phyloP scores from a whole-genome alignment of 1,284 basidiomycete species.

The Microbotryomycetes sp. region DNA sequence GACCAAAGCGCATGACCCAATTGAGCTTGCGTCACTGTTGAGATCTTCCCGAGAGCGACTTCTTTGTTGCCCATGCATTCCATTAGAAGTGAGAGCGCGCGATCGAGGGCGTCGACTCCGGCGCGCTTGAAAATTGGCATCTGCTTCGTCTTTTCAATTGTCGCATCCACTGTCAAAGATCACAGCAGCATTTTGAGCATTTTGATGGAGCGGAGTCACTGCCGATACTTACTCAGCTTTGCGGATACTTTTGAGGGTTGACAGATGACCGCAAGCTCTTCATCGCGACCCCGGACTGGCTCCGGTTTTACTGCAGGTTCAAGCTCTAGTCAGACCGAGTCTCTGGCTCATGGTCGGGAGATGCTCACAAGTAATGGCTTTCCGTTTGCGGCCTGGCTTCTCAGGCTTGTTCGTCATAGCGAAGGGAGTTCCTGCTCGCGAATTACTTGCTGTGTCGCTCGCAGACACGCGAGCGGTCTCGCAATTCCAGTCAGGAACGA shows the following conservation, averaged over 20 bases:
- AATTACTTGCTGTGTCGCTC: too few relatives aligned
- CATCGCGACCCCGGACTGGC: conserved; percentile 12
- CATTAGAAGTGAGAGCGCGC: conserved; percentile 18
- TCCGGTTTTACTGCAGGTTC: not conserved
- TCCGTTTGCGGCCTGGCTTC: too few relatives aligned
- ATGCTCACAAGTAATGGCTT: conserved; percentile 4
- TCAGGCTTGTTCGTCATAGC: too few relatives aligned
- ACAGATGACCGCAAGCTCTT: conserved; percentile 3
- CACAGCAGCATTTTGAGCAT: not conserved
- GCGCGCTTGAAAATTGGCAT: conserved; percentile 18
- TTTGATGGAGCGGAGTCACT: too few relatives aligned
- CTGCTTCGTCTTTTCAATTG: conserved; percentile 18
- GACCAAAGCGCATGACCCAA: conserved; percentile 31
- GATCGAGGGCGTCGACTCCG: conserved; percentile 31
- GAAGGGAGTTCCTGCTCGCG: too few relatives aligned
- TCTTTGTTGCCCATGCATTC: conserved; percentile 15
- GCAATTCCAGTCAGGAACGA: conserved; percentile 30
- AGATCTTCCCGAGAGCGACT: conserved; percentile 14
- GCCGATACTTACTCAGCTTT: not conserved
- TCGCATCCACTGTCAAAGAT: conserved; percentile 6
- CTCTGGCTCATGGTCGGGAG: not conserved
- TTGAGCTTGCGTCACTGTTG: conserved; percentile 17
- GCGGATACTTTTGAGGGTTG: not conserved
- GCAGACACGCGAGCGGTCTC: too few relatives aligned
- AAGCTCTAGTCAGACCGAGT: not conserved